Base-by-base conservation (phyloP, 176 grass and related monocot genomes). In the Saccharum officinarum region DNA sequence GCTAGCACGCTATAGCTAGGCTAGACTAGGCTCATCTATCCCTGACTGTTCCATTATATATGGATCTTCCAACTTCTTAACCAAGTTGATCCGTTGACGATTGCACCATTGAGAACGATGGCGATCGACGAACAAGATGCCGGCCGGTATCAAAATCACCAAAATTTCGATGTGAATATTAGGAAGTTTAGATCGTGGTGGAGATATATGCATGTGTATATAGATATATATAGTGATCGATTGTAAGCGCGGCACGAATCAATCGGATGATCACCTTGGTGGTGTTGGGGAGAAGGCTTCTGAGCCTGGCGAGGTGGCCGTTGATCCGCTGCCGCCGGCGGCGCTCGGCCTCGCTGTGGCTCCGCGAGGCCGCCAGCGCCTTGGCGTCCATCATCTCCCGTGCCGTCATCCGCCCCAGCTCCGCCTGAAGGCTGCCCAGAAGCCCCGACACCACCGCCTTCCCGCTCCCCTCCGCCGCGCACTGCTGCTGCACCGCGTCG, bases 331-430 rank as follows among this genome's bases (percentile, higher is more conserved):
- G 94, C 41, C 97, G 88, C 7, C 97, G 91, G 4, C 97, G 91
- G 61, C 97, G 93, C 92, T 99, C 97, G 78, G 97, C 97, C 86
- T 99, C 97, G 88, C 97, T 99, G 86, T 99, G 97, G 80, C 90
- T 99, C 33, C 92, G 89, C 4, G 97, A 99, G 9, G 97, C 97
- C 18, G 97, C 97, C 25, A 99, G 84, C 15, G 97, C 92, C 82
- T 99, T 99, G 49, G 97, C 97, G 75, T 99, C 97, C 94, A 99
- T 96, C 75, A 99, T 92, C 80, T 99, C 97, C 60, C 91, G 78
- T 17, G 94, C 90, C 22, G 91, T 96, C 84, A 96, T 89, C 81
- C 91, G 86, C 37, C 97, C 97, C 30, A 99, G 76, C 88, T 99
- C 94, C 17, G 93, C 91, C 75, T 98, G 96, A 28, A 98, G 87